Base-by-base conservation (phyloP, 768 basidiomycete genomes). In the Daedalea quercina region DNA sequence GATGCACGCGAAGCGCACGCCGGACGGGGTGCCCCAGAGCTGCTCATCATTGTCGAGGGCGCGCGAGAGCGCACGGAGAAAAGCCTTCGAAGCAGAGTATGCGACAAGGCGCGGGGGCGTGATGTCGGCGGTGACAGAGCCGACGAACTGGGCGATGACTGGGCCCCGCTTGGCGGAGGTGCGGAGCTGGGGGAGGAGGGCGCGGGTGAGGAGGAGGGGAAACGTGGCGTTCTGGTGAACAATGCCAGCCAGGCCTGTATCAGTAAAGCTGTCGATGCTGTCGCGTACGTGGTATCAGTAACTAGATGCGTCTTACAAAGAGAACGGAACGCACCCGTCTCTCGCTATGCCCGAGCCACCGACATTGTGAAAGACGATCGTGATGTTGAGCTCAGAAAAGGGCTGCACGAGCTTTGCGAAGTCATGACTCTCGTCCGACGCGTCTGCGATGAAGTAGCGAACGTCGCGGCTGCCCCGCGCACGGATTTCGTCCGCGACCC, bases 161-260 rank as follows among this genome's bases (percentile, higher is more conserved):
- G 65, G 65, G 22, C 62, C 61, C 34, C 42, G 44, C 24, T 26
- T 46, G 43, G 58, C 56, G 20, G 56, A 47, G 33, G 55, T 50
- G n/a, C 65, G 65, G 15, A 66, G 62, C 19, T 57, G 52, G 7
- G 65, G 65, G 23, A 66, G 63, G 40, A 66, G 55, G 12, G 58
- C 62, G 43, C 65, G 65, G 12, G 62, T 60, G 47, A 66, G 61
- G 51, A 62, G 48, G 47, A 62, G 55, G 1, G 63, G 57, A 61
- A 66, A 66, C 41, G 59, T 48, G 1, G 56, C 54, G 54, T 62
- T 63, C 37, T 52, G 41, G 44, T 47, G 55, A 41, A 65, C 41
- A 43, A 60, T 47, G 40, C 42, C 28, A 24, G 61, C 50, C 33
- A 64, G 52, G 28, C 54, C 52, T 2, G 54, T 44, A 34, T 57